phyloP scores from a whole-genome alignment of 805 yeast genomes.

The Starmerella khaoyaiensis region DNA sequence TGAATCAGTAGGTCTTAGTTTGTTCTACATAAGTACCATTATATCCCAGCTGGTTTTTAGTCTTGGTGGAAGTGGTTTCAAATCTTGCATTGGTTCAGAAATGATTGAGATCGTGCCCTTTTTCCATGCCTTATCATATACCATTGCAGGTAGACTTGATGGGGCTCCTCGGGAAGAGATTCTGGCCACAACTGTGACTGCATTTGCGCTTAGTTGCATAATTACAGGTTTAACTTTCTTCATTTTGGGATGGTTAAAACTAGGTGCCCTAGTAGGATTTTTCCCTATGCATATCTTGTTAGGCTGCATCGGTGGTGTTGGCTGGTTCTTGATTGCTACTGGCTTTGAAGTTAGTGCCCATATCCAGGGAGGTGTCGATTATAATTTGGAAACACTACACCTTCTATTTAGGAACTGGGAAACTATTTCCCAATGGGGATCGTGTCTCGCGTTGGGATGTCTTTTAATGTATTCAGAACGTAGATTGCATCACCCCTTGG shows the following conservation, averaged over 20 bases:
- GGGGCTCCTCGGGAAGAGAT: slow-evolving; percentile 36
- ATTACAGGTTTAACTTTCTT: slow-evolving; percentile 78
- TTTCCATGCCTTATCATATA: slow-evolving; percentile 84
- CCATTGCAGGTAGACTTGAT: slow-evolving; percentile 48
- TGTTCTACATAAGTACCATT: slow-evolving; percentile 89
- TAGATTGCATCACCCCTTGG: slow-evolving; percentile 47
- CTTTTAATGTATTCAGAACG: slow-evolving; percentile 52
- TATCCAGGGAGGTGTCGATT: slow-evolving; percentile 57
- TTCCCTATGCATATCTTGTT: slow-evolving; percentile 93
- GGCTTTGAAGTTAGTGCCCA: slow-evolving; percentile 87
- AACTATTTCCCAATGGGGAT: slow-evolving; percentile 50
- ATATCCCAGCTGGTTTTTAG: slow-evolving; percentile 81
- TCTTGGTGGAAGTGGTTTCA: slow-evolving; percentile 80
- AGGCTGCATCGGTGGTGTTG: slow-evolving; percentile 98
- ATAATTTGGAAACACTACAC: slow-evolving; percentile 39
- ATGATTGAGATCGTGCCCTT: slow-evolving; percentile 99
- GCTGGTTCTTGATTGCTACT: slow-evolving; percentile 78
- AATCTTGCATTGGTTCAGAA: slow-evolving; percentile 88
- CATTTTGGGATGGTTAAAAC: slow-evolving; percentile 56
- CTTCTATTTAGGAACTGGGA: slow-evolving; percentile 33
- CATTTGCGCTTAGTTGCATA: slow-evolving; percentile 71
- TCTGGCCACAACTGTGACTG: slow-evolving; percentile 72
- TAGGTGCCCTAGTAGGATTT: slow-evolving; percentile 84
- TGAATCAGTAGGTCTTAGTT: slow-evolving; percentile 82
- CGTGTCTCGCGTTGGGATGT: slow-evolving; percentile 54